A percentile compares a stretch with the other conserved stretches of the same genome.
These are phyloP conservation scores for Kodamaea leandrae DNA, from an alignment of 805 yeast genomes.

Conservation along the genomic window DNA sequence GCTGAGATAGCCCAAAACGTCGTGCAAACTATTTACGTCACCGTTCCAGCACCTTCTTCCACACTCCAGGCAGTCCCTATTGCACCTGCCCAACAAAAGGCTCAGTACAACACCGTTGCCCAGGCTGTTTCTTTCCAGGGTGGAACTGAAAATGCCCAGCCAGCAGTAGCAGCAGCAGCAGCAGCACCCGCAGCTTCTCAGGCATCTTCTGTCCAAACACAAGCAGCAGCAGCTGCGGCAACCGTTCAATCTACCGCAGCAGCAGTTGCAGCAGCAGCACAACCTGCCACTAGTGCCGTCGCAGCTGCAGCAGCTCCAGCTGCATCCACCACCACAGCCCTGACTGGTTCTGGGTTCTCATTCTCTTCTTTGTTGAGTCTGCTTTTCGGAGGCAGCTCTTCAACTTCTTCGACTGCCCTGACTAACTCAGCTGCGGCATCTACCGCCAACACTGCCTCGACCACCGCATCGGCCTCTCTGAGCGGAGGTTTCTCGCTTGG, in stretches of 20 bases:
- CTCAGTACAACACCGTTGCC: constrained; percentile 5
- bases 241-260: constrained; percentile 25
- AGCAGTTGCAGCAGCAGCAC: background rate
- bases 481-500: background rate
- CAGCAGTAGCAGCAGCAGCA: constrained; percentile 9
- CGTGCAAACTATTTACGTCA: constrained; percentile 3
- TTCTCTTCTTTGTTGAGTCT: constrained; percentile 11
- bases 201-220: constrained; percentile 22
- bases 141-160: constrained; percentile 9
- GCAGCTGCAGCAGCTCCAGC: constrained; percentile 22
- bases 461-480: background rate
- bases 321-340: constrained; percentile 18
- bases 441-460: background rate
- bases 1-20: constrained; percentile 1
- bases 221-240: constrained; percentile 27
- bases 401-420: constrained; percentile 4
- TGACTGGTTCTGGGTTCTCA: constrained; percentile 20
- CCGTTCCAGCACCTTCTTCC: background rate
- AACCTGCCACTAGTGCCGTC: constrained; percentile 7
- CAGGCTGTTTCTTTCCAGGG: constrained; percentile 9
- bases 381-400: constrained; percentile 11
- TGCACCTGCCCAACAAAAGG: constrained; percentile 3
- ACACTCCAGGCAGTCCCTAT: constrained; percentile 1
- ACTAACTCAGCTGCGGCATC: constrained; percentile 3
- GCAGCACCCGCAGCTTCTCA: constrained; percentile 17